phyloP scores from a whole-genome alignment of 495 filamentous ascomycete genomes.

The Penicillium daleae region DNA sequence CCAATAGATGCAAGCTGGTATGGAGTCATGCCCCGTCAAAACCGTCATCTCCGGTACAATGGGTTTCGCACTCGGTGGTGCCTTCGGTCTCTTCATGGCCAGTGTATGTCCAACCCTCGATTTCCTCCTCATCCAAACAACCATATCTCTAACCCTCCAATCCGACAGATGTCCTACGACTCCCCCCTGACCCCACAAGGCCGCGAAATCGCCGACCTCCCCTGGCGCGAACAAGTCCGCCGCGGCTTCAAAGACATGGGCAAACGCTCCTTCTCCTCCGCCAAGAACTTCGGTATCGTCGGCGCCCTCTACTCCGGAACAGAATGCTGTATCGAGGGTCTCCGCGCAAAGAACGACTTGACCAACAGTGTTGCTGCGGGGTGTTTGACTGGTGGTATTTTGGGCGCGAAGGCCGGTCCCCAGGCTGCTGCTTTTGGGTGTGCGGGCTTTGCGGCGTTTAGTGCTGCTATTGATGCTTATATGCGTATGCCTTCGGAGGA shows the following conservation, averaged over 20 bases:
- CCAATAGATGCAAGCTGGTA: slow-evolving; percentile 71
- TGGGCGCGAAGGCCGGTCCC: slow-evolving; percentile 84
- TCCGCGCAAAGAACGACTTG: slow-evolving; percentile 90
- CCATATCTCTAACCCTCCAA: slow-evolving; percentile 1
- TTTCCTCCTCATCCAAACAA: not conserved
- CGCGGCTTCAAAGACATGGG: slow-evolving; percentile 95
- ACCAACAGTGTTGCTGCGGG: slow-evolving; percentile 86
- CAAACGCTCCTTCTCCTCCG: slow-evolving; percentile 75
- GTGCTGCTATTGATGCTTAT: slow-evolving; percentile 90
- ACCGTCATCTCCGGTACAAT: slow-evolving; percentile 80
- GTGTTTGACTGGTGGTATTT: slow-evolving; percentile 86
- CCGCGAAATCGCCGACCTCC: slow-evolving; percentile 68
- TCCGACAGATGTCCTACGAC: slow-evolving; percentile 83
- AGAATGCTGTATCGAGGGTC: slow-evolving; percentile 92
- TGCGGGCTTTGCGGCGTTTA: slow-evolving; percentile 94
- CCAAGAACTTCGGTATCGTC: slow-evolving; percentile 93
- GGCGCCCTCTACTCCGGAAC: slow-evolving; percentile 90
- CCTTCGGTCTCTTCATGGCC: slow-evolving; percentile 97
- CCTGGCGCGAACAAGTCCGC: slow-evolving; percentile 78
- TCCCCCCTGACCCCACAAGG: slow-evolving; percentile 71
- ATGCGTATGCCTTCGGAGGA: slow-evolving; percentile 65
- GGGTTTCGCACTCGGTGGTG: slow-evolving; percentile 87
- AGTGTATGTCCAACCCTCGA: slow-evolving; percentile 62
- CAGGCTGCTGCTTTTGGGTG: slow-evolving; percentile 89
- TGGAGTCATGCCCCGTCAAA: slow-evolving; percentile 90